Conservation (phyloP, 129 eudicot species). For the Artemisia argyi region DNA sequence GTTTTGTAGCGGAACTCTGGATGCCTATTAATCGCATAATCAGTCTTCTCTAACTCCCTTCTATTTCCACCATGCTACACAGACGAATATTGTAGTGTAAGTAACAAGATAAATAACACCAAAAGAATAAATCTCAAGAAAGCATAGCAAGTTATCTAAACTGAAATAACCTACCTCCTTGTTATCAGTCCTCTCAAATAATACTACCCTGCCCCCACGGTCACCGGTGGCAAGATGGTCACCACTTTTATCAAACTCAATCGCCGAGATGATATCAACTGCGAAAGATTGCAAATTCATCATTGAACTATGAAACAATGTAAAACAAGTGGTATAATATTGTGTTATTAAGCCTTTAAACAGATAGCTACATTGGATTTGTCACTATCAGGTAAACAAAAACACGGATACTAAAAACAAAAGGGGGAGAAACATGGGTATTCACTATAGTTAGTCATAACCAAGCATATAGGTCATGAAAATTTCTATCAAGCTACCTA, state of each 20-base stretch:
- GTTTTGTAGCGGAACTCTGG: constrained; percentile 98
- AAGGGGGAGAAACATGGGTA: too few relatives aligned
- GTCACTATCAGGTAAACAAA: background rate
- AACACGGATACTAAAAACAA: too few relatives aligned
- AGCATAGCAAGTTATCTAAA: background rate
- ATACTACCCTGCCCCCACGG: constrained; percentile 97
- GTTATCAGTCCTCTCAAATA: constrained; percentile 90
- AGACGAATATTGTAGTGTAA: constrained; percentile 24
- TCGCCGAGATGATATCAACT: constrained; percentile 95
- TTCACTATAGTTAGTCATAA: background rate
- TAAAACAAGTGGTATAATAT: constrained; percentile 6
- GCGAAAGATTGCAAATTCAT: constrained; percentile 30
- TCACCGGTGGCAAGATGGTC: constrained; percentile 99
- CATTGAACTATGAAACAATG: constrained; percentile 20
- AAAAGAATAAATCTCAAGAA: constrained; percentile 7
- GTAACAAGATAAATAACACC: background rate
- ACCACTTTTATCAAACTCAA: constrained; percentile 97
- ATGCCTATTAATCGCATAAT: constrained; percentile 72
- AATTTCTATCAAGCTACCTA: background rate
- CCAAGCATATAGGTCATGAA: constrained; percentile 5
- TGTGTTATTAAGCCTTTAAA: background rate
- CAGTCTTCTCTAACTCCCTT: constrained; percentile 76
- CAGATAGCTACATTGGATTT: background rate
- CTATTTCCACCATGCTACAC: constrained; percentile 75
- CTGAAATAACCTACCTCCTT: constrained; percentile 64